phyloP scores from a whole-genome alignment of 2,329 filamentous ascomycete genomes.

The Cordyceps farinosa region DNA sequence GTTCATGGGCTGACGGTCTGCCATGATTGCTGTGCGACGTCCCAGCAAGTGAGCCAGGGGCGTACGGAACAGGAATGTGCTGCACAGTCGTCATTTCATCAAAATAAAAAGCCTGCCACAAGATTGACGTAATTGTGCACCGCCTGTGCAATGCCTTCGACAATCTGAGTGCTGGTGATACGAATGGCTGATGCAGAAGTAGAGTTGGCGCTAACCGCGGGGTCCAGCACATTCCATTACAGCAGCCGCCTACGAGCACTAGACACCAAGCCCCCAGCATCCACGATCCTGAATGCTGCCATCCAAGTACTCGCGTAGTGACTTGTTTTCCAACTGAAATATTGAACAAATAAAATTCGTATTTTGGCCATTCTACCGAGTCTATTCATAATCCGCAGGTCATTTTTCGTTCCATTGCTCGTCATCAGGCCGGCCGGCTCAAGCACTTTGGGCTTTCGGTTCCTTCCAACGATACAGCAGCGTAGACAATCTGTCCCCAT shows the following conservation, averaged over 20 bases:
- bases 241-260: background rate
- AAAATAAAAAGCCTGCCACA: background rate
- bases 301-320: background rate
- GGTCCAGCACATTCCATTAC: background rate
- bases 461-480: slow-evolving; percentile 24
- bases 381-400: slow-evolving; percentile 35
- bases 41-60: background rate
- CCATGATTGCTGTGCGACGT: background rate
- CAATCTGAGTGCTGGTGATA: background rate
- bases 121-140: too few relatives aligned
- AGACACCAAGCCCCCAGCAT: background rate
- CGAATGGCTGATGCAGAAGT: background rate
- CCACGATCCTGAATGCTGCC: background rate
- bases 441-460: slow-evolving; percentile 25
- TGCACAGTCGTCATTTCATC: background rate
- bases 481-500: slow-evolving; percentile 27
- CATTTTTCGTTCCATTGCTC: slow-evolving; percentile 23
- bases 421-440: slow-evolving; percentile 21
- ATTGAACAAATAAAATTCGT: slow-evolving; percentile 26
- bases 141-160: background rate
- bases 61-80: background rate
- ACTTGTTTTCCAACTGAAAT: background rate
- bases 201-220: background rate
- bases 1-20: slow-evolving; percentile 21
- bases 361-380: slow-evolving; percentile 36